phyloP scores from a whole-genome alignment of 2,329 filamentous ascomycete species.

The Fusarium coffeatum region DNA sequence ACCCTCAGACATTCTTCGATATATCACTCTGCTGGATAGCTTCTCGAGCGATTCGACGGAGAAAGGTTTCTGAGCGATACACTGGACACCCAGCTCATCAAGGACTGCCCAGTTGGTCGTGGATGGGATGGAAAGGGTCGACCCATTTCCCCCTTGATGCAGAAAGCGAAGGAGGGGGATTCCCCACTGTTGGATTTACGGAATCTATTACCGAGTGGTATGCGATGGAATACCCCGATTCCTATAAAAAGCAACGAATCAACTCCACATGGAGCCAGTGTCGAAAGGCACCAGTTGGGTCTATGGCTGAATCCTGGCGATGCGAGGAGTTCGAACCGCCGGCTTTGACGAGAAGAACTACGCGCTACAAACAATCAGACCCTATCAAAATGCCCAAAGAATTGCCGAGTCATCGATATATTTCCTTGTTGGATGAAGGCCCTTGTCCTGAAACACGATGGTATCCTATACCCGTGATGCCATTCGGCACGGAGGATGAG shows the following conservation, averaged over 20 bases:
- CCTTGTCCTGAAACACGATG: not conserved
- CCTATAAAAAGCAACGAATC: not conserved
- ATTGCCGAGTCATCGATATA: not conserved
- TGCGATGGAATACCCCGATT: not conserved
- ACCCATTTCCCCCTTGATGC: accelerated
- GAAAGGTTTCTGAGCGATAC: not conserved
- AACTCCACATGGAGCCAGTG: not conserved
- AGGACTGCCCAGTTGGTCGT: not conserved
- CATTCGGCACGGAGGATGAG: accelerated
- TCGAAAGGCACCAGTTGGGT: not conserved
- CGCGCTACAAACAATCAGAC: too few species aligned
- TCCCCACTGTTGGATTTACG: not conserved
- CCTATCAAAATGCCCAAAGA: not conserved
- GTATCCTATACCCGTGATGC: not conserved
- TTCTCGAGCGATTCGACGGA: accelerated
- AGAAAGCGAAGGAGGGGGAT: not conserved
- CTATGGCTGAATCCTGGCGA: not conserved
- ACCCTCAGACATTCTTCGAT: not conserved
- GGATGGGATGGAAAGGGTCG: not conserved
- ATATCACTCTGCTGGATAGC: not conserved
- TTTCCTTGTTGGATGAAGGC: accelerated
- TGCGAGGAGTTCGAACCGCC: not conserved
- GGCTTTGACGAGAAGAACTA: accelerated
- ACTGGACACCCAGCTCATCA: accelerated
- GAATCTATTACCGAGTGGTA: not conserved